Evolutionary conservation across 345 rosid genomes (phyloP).

Genomic region (Heritiera fomes): DNA sequence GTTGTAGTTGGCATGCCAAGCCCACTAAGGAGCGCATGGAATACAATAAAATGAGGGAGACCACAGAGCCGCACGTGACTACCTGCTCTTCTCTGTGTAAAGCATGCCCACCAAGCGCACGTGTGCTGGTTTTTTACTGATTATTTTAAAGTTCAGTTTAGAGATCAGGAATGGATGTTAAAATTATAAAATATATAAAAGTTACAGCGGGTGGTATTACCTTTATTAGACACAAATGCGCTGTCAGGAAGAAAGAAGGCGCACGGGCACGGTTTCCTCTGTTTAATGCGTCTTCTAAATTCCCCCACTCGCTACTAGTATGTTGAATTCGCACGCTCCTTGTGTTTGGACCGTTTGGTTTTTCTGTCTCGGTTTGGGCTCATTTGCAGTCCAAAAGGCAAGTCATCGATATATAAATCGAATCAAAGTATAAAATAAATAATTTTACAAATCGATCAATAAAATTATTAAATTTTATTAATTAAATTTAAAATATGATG

Average conservation of each 20-base stretch:
- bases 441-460: no score
- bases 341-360: background rate
- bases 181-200: no score
- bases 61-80: constrained; percentile 48
- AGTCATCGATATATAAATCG: background rate
- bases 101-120: constrained; percentile 26
- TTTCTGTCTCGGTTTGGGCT: background rate
- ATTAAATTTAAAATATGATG: no score
- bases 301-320: background rate
- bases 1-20: background rate
- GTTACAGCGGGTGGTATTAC: background rate
- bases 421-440: no score
- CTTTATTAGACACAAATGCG: background rate
- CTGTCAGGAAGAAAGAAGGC: background rate
- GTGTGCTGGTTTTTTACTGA: constrained; percentile 22
- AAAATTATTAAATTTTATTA: no score
- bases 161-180: no score
- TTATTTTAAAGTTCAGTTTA: background rate
- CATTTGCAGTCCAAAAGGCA: background rate
- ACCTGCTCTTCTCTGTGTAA: constrained; percentile 28
- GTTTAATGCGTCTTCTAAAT: background rate
- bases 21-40: constrained; percentile 25
- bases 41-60: background rate
- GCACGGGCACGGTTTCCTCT: background rate
- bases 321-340: background rate